phyloP scores from a whole-genome alignment of 2,329 filamentous ascomycete species.

The Aspergillus luchuensis region DNA sequence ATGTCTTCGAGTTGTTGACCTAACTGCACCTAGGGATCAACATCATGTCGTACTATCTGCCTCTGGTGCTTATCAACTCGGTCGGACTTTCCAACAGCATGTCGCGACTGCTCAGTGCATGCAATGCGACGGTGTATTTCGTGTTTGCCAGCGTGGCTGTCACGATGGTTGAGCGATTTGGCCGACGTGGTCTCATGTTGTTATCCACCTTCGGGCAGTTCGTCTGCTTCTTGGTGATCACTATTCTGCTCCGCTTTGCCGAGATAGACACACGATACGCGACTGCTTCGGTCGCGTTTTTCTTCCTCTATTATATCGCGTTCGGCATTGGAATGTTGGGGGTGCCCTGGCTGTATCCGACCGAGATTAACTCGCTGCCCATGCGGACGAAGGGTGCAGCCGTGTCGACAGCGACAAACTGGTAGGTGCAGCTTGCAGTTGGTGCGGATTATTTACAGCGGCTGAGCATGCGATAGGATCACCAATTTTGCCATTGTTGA shows the following conservation, averaged over 20 bases:
- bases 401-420: constrained; percentile 52
- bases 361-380: constrained; percentile 51
- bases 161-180: constrained; percentile 53
- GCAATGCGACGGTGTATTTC: constrained; percentile 55
- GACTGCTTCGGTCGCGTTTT: constrained; percentile 49
- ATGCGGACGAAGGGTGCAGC: constrained; percentile 53
- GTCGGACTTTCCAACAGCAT: constrained; percentile 57
- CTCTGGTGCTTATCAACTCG: constrained; percentile 60
- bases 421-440: constrained; percentile 27
- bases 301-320: constrained; percentile 56
- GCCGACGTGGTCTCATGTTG: constrained; percentile 60
- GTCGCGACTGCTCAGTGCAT: constrained; percentile 58
- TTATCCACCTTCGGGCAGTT: constrained; percentile 54
- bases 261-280: constrained; percentile 6
- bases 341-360: constrained; percentile 39
- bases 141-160: constrained; percentile 53
- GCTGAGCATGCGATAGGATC: constrained; percentile 4
- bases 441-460: background rate
- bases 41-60: constrained; percentile 52
- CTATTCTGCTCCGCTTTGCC: constrained; percentile 50
- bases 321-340: constrained; percentile 52
- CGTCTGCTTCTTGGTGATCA: constrained; percentile 56
- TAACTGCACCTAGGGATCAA: constrained; percentile 33
- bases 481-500: constrained; percentile 39
- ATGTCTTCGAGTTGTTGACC: background rate